These are phyloP conservation scores for Liriodendron chinense DNA, from an alignment of 164 flowering plant genomes.

Conservation along the genomic window DNA sequence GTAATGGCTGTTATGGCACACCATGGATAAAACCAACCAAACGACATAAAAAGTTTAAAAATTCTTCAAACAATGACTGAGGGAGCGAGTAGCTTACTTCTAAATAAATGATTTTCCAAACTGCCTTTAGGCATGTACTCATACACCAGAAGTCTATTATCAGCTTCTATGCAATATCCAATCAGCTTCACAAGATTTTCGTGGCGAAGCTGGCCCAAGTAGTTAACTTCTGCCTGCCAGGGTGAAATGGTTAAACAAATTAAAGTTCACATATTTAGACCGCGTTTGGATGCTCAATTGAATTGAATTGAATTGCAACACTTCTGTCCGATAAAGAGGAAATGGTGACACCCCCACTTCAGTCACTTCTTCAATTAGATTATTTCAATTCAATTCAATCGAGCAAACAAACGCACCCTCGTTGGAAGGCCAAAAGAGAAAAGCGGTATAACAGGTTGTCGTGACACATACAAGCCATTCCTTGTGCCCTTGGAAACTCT, in stretches of 20 bases:
- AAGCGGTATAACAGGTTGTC: neutral
- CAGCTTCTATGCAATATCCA: constrained; percentile 29
- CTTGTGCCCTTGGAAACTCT: constrained; percentile 82
- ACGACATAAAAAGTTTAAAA: neutral
- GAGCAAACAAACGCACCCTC: neutral
- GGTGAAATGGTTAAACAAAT: neutral
- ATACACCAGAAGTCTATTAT: constrained; percentile 70
- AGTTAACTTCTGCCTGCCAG: constrained; percentile 32
- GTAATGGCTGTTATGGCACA: too few relatives aligned
- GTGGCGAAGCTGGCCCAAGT: constrained; percentile 21
- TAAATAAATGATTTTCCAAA: constrained; percentile 83
- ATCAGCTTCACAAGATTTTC: constrained; percentile 19
- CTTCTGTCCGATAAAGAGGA: neutral
- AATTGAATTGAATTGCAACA: neutral
- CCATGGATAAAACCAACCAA: neutral
- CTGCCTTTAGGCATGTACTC: constrained; percentile 85
- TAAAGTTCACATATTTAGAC: constrained; percentile 1
- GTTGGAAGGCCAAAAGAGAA: neutral
- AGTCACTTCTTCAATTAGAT: neutral
- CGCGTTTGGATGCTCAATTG: neutral
- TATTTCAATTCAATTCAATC: neutral
- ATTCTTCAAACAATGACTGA: neutral
- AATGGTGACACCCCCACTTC: neutral
- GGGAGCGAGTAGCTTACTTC: constrained; percentile 47
- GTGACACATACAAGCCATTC: constrained; percentile 78